Evolutionary conservation across 2,329 filamentous ascomycete genomes (phyloP), one percentile per base, ranked within the genome.

Genomic region (Ceratocystis huliohia): DNA sequence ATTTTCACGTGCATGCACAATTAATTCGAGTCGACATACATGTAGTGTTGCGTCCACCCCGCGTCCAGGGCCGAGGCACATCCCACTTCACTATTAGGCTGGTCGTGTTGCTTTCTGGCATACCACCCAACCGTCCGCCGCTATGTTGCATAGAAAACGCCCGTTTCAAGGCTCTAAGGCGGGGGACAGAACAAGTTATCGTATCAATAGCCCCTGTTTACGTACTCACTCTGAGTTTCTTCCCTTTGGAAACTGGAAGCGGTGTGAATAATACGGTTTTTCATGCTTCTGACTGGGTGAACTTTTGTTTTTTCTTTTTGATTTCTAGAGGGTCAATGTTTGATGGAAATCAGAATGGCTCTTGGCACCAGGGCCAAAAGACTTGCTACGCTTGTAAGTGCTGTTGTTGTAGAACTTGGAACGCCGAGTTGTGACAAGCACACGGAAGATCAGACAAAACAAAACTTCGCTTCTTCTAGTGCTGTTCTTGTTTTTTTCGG

Each of bases 391-490:
- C 48, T 8, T 53, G 20, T 25, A 53, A 17, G 15, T 20, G n/a
- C 20, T 59, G 37, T n/a, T 30, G 17, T 20, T 59, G 15, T 59
- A 13, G 53, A 33, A 59, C 53, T 59, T 33, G 53, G 53, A 59
- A 33, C 13, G 25, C 53, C 53, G n/a, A 33, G 53, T 59, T 59
- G 25, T 59, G n/a, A 59, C 28, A 33, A 59, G 13, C 28, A 30
- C 7, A 17, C 37, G 13, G 53, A 59, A 59, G 20, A 59, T 59
- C 25, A 59, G 53, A 59, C 53, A 59, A 59, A n/a, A 33, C 53
- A 59, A 30, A 33, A n/a, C 53, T 59, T 30, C 15, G 28, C 25
- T 59, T 33, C 28, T 33, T 59, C 13, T n/a, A 59, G 53, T 7
- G 22, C 20, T 53, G 22, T 37, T 37, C 10, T 37, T 37, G 3